These are phyloP conservation scores for Dalbergia cochinchinensis DNA, from an alignment of 306 rosid genomes.

Conservation along the genomic window DNA sequence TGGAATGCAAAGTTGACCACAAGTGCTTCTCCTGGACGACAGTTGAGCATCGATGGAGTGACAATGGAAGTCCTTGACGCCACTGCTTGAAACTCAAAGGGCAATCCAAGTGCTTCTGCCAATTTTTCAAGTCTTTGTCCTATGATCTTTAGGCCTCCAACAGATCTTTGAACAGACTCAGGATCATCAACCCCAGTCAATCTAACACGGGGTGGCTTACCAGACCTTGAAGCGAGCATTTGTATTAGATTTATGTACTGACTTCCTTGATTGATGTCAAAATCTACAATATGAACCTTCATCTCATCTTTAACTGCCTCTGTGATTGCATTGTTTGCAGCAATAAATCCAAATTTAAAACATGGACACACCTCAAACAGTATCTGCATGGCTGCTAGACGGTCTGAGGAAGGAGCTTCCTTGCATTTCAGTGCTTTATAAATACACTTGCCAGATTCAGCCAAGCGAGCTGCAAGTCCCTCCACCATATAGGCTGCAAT, in stretches of 20 bases:
- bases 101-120: slow-evolving; percentile 70
- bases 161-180: slow-evolving; percentile 84
- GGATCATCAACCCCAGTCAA: slow-evolving; percentile 94
- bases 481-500: slow-evolving; percentile 99
- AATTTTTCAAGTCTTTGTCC: slow-evolving; percentile 91
- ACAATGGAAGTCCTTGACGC: slow-evolving; percentile 72
- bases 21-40: slow-evolving; percentile 83
- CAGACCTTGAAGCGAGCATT: slow-evolving; percentile 65
- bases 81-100: slow-evolving; percentile 85
- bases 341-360: slow-evolving; percentile 88
- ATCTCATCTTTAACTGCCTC: slow-evolving; percentile 81
- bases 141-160: slow-evolving; percentile 85
- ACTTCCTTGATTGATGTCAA: slow-evolving; percentile 92
- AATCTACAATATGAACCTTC: slow-evolving; percentile 81
- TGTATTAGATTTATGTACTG: slow-evolving; percentile 87
- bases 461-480: slow-evolving; percentile 93
- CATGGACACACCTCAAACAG: slow-evolving; percentile 97
- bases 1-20: slow-evolving; percentile 87
- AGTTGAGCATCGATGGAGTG: slow-evolving; percentile 75
- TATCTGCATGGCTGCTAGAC: slow-evolving; percentile 97
- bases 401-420: slow-evolving; percentile 93
- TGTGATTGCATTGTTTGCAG: slow-evolving; percentile 86
- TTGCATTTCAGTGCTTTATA: slow-evolving; percentile 90
- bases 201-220: slow-evolving; percentile 73
- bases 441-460: slow-evolving; percentile 75